Evolutionary conservation across 345 rosid species (phyloP).

Genomic region (Gossypium herbaceum): DNA sequence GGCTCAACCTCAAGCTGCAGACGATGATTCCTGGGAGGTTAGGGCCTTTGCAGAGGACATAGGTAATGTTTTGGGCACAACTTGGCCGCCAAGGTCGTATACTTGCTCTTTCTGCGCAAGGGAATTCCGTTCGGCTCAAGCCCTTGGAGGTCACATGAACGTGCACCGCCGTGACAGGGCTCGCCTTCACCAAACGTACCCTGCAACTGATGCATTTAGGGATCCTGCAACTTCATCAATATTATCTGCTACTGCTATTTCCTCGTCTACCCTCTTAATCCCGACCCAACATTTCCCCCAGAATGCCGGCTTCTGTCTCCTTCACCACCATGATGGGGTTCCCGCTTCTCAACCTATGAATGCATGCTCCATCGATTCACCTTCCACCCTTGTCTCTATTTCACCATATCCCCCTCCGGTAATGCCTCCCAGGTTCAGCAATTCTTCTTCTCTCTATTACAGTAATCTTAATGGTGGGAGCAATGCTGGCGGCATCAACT

Average conservation of each 20-base stretch:
- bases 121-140: background rate
- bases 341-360: background rate
- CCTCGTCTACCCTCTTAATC: background rate
- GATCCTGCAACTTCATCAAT: background rate
- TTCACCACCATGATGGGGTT: background rate
- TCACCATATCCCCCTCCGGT: background rate
- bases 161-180: background rate
- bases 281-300: background rate
- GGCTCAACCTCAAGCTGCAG: background rate
- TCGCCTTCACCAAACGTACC: background rate
- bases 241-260: background rate
- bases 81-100: background rate
- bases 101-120: background rate
- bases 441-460: background rate
- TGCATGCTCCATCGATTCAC: background rate
- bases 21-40: background rate
- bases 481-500: background rate
- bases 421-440: background rate
- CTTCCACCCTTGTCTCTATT: background rate
- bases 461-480: background rate
- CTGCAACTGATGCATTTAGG: background rate
- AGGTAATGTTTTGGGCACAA: background rate
- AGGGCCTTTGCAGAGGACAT: background rate
- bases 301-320: background rate
- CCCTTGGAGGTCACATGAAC: background rate